These are phyloP conservation scores for Pulveroboletus ravenelii DNA, from an alignment of 768 basidiomycete species.

Conservation along the genomic window DNA sequence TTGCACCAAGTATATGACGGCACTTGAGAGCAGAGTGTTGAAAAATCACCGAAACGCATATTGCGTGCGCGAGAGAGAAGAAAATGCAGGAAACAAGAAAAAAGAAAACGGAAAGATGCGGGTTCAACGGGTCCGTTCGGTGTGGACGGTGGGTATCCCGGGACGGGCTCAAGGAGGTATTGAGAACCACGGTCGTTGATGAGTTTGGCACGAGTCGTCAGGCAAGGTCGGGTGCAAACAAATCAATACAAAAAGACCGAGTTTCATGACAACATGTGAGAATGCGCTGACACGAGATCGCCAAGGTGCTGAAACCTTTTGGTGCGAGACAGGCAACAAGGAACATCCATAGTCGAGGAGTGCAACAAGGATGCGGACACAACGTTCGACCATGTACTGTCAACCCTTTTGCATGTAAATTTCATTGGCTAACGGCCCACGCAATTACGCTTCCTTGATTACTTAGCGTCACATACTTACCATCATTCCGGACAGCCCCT, in stretches of 20 bases:
- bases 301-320: background rate
- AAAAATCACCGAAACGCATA: slow-evolving; percentile 73
- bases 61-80: slow-evolving; percentile 3
- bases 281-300: slow-evolving; percentile 18
- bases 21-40: slow-evolving; percentile 56
- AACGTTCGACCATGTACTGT: too few species aligned
- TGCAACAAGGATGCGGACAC: too few species aligned
- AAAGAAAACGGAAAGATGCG: background rate
- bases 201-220: slow-evolving; percentile 24
- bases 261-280: slow-evolving; percentile 16
- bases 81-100: background rate
- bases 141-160: slow-evolving; percentile 10
- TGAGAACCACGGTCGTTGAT: slow-evolving; percentile 12
- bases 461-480: too few species aligned
- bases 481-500: too few species aligned
- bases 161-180: slow-evolving; percentile 18
- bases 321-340: background rate
- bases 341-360: background rate
- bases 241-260: slow-evolving; percentile 26
- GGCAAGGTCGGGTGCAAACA: slow-evolving; percentile 28
- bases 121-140: slow-evolving; percentile 5
- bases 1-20: slow-evolving; percentile 93
- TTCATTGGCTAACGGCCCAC: too few species aligned
- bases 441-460: too few species aligned
- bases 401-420: too few species aligned